phyloP scores from a whole-genome alignment of 768 basidiomycete genomes.

The Paxillus ammoniavirescens region DNA sequence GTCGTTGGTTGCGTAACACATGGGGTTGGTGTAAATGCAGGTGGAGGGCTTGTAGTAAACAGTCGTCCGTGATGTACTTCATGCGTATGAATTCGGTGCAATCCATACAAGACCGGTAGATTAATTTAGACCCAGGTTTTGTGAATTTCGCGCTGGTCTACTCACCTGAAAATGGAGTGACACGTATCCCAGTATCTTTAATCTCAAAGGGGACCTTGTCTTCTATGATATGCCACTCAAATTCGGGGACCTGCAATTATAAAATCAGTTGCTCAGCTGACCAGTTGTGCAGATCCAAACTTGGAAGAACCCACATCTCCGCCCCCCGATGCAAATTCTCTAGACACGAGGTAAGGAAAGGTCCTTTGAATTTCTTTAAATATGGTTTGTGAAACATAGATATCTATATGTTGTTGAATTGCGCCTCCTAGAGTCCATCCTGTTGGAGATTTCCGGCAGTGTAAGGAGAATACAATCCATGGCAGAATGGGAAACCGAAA shows the following conservation, averaged over 20 bases:
- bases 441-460: slow-evolving; percentile 25
- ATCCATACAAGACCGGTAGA: background rate
- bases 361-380: slow-evolving; percentile 63
- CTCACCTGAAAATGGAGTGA: slow-evolving; percentile 69
- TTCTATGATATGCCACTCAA: slow-evolving; percentile 80
- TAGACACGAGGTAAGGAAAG: slow-evolving; percentile 81
- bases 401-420: slow-evolving; percentile 71
- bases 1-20: slow-evolving; percentile 35
- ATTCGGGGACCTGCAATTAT: slow-evolving; percentile 65
- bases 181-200: slow-evolving; percentile 54
- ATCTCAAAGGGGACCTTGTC: slow-evolving; percentile 69
- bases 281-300: background rate
- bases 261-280: slow-evolving; percentile 1
- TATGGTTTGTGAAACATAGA: slow-evolving; percentile 68
- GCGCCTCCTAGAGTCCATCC: slow-evolving; percentile 70
- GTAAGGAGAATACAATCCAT: slow-evolving; percentile 2
- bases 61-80: slow-evolving; percentile 74
- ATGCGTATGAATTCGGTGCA: background rate
- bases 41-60: slow-evolving; percentile 44
- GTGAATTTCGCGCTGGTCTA: background rate
- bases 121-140: background rate
- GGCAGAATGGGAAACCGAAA: slow-evolving; percentile 9
- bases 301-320: slow-evolving; percentile 54
- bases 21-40: slow-evolving; percentile 42
- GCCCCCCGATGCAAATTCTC: slow-evolving; percentile 75